phyloP scores from a whole-genome alignment of 2,329 filamentous ascomycete species.

The Alternaria sp. region DNA sequence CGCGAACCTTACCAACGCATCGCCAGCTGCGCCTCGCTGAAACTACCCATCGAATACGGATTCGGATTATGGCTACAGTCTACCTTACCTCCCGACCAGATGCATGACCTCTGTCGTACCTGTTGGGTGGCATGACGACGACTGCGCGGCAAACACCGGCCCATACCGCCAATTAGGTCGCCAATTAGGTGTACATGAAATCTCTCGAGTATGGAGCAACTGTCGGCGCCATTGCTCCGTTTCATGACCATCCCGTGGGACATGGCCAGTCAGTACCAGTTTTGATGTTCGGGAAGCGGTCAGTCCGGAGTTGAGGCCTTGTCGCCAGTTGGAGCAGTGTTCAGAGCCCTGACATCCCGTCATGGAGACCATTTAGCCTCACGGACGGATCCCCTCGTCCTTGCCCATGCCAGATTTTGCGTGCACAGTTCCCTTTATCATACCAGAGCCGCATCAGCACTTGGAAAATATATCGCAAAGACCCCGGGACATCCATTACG shows the following conservation, averaged over 20 bases:
- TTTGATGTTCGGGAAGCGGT: conserved; percentile 12
- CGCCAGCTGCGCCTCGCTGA: conserved; percentile 19
- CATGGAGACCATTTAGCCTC: neutral
- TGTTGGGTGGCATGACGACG: conserved; percentile 23
- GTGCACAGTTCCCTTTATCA: conserved; percentile 7
- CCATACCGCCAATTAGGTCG: conserved; percentile 13
- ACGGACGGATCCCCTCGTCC: neutral
- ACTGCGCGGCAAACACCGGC: conserved; percentile 10
- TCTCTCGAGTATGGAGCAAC: conserved; percentile 6
- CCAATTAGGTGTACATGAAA: conserved; percentile 5
- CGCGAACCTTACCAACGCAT: conserved; percentile 12
- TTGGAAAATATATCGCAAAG: conserved; percentile 10
- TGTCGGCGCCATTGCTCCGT: conserved; percentile 21
- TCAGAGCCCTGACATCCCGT: neutral
- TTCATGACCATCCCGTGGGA: conserved; percentile 6
- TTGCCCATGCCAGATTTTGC: neutral
- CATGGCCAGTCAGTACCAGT: conserved; percentile 15
- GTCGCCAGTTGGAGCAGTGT: conserved; percentile 1
- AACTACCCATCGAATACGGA: conserved; percentile 14
- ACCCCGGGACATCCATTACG: conserved; percentile 12
- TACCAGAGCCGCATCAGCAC: conserved; percentile 1
- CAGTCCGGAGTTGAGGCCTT: conserved; percentile 14
- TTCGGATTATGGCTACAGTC: conserved; percentile 11
- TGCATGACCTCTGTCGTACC: conserved; percentile 11
- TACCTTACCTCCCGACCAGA: conserved; percentile 6